A percentile compares a stretch with the other conserved stretches of the same genome.
phyloP scores from a whole-genome alignment of 1,284 basidiomycete species.

The Vanrija pseudolonga region DNA sequence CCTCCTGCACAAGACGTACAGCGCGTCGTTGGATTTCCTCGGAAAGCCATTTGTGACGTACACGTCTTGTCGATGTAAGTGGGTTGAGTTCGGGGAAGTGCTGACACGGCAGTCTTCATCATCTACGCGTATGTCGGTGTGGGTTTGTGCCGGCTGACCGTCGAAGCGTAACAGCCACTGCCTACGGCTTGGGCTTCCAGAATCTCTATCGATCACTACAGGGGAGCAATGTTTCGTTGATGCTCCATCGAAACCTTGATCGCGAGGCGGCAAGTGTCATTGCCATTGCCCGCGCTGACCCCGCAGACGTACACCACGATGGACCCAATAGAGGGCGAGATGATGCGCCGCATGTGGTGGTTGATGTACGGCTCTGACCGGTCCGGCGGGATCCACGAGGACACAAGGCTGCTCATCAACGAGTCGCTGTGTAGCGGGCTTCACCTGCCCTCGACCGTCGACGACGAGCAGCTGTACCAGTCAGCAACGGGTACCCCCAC shows the following conservation, averaged over 20 bases:
- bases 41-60: background rate
- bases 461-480: background rate
- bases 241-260: slow-evolving; percentile 3
- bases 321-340: slow-evolving; percentile 2
- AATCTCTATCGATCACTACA: background rate
- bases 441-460: background rate
- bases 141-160: background rate
- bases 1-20: slow-evolving; percentile 1
- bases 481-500: background rate
- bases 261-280: background rate
- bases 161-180: background rate
- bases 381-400: background rate
- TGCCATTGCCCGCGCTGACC: background rate
- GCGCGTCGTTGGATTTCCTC: background rate
- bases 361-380: slow-evolving; percentile 1
- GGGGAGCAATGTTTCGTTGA: slow-evolving; percentile 1
- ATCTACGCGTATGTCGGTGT: background rate
- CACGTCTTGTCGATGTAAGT: slow-evolving; percentile 1
- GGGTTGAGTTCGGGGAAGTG: no score
- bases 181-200: background rate
- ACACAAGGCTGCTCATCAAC: background rate
- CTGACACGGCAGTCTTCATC: background rate
- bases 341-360: slow-evolving; percentile 9
- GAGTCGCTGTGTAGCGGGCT: background rate
- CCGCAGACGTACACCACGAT: background rate